These are phyloP conservation scores for Debaryomyces sp. DNA, from an alignment of 1,139 yeast genomes.

Conservation along the genomic window DNA sequence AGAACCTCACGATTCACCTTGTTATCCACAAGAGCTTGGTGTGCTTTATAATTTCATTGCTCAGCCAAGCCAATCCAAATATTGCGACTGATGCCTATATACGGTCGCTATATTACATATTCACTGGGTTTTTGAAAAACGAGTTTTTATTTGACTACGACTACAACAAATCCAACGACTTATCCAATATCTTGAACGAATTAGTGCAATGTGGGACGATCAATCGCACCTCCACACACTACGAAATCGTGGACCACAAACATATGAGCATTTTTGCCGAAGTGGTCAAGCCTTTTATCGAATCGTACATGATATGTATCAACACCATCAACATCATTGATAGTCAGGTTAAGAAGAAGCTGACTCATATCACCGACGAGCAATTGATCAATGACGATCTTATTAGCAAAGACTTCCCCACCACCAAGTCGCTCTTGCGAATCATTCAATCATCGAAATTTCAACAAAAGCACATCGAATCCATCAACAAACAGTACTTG, in stretches of 20 bases:
- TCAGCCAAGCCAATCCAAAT: slow-evolving; percentile 15
- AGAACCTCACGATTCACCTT: slow-evolving; percentile 45
- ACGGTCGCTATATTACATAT: slow-evolving; percentile 33
- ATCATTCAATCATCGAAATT: slow-evolving; percentile 25
- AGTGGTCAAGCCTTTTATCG: slow-evolving; percentile 43
- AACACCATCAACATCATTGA: slow-evolving; percentile 23
- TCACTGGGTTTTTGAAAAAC: slow-evolving; percentile 44
- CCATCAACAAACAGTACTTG: slow-evolving; percentile 48
- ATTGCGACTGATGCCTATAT: slow-evolving; percentile 22
- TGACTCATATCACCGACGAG: slow-evolving; percentile 16
- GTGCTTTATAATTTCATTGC: slow-evolving; percentile 29
- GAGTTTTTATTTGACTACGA: slow-evolving; percentile 51
- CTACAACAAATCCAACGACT: slow-evolving; percentile 32
- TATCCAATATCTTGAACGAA: slow-evolving; percentile 33
- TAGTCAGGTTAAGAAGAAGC: slow-evolving; percentile 14
- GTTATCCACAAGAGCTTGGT: slow-evolving; percentile 42
- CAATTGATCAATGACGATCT: slow-evolving; percentile 28
- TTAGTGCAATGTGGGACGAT: slow-evolving; percentile 20
- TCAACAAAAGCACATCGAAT: slow-evolving; percentile 29
- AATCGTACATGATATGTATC: slow-evolving; percentile 40
- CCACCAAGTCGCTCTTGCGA: slow-evolving; percentile 42
- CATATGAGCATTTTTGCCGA: slow-evolving; percentile 30
- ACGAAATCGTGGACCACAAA: slow-evolving; percentile 25
- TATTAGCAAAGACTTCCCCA: slow-evolving; percentile 33
- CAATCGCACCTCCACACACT: slow-evolving; percentile 13